Base-by-base conservation (phyloP, 257 asterid species). In the Scutellaria baicalensis region DNA sequence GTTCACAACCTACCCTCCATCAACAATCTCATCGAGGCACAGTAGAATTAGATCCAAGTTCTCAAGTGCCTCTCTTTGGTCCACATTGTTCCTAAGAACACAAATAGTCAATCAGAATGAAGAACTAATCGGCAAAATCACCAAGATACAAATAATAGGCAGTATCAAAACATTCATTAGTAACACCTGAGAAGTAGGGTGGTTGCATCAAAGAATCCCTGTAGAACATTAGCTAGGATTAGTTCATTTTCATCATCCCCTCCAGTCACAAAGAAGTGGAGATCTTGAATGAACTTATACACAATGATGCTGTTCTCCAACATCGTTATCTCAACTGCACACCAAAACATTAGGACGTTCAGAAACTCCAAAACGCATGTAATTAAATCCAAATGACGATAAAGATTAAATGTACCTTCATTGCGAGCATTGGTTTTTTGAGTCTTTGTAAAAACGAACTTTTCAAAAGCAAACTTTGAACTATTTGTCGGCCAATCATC, bases 21-120 rank as follows among this genome's bases (percentile, higher is more conserved):
- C 99, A 66, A 91, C 92, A 70, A 91, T 91, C 78, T 88, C 99
- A 17, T 94, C 99, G 68, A 94, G 93, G 89, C 97, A 91, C 33
- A 94, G 66, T 71, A 91, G 90, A 80, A 91, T 85, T 71, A 93
- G 81, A 84, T 93, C 99, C 85, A 91, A 82, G 82, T 89, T 91
- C 77, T 93, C 99, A 51, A 93, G 97, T 18, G 99, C 96, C 85
- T 91, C 97, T 66, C 93, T 87, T 72, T 82, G 93, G 5, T 93
- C 99, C 75, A 91, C 96, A 57, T 87, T 93, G 88, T 71, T 84
- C 86, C 99, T 91, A 78, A 77, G 70, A 38, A 70, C 57, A 76
- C 61, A 60, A 44, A 76, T 9, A 66, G 21, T 21, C 39, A 10
- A 71, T 65, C 47, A 69, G 69, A 69, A 59, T 48, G 18, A 69